Evolutionary conservation across 2,329 filamentous ascomycete genomes (phyloP), one percentile per base, ranked within the genome.

Genomic region (Cladosporium sp.): DNA sequence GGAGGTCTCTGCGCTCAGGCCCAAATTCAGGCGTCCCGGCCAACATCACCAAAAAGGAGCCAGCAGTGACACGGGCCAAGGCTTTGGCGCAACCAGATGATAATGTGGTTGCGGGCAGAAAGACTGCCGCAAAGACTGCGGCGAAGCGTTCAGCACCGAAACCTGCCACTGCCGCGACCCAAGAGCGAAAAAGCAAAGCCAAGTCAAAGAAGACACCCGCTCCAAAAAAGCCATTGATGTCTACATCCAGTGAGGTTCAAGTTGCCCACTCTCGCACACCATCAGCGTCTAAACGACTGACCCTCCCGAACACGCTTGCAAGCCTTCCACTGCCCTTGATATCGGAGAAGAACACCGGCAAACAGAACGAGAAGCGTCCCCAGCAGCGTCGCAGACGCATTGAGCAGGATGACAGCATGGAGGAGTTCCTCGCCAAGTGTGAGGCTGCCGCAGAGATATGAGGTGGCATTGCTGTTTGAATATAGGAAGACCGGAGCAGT

Each of bases 391-490:
- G 58, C 43, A 49, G 58, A 5, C 58, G 58, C 10, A 60, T 60
- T 5, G 11, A 36, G 46, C 58, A 60, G 28, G 58, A 60, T 25
- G 58, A 60, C 21, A 60, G 26, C 28, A 51, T 49, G 46, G 58
- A 60, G 21, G 58, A 60, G 28, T 60, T 60, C 23, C 58, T 60
- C 16, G 58, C 58, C 5, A 49, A 60, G 43, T 60, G 58, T 34
- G 25, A 28, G 18, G 58, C 58, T 49, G 30, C 21, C 11, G 21
- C 16, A 13, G 34, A 34, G 30, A n/a, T 18, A 30, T 53, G 49
- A 53, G 13, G 5, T 3, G 49, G 7, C 16, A n/a, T n/a, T 13
- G 25, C 3, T 30, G 48, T 18, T 5, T 39, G 14, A 18, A 18
- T 5, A 13, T 39, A 7, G 16, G 16, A 39, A 18, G 36, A n/a